Conservation (phyloP, 2,329 filamentous ascomycete genomes). For the Alternaria tenuissima region DNA sequence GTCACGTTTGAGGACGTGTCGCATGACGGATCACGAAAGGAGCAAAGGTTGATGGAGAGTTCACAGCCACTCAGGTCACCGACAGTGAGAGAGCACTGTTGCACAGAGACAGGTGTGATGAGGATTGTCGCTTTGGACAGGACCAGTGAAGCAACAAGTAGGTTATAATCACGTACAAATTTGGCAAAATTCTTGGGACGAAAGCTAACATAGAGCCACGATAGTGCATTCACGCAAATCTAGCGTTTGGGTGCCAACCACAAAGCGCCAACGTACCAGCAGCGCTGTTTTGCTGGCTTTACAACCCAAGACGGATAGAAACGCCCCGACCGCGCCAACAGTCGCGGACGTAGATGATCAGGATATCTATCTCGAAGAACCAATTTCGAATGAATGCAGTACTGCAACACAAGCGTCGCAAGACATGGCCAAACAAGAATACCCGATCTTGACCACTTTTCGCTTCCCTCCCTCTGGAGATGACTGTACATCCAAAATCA, state of each 20-base stretch:
- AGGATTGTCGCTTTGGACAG: background rate
- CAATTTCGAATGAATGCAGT: background rate
- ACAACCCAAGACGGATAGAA: conserved; percentile 7
- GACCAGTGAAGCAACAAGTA: conserved; percentile 6
- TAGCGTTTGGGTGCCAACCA: conserved; percentile 8
- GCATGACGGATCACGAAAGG: background rate
- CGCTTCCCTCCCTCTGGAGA: conserved; percentile 4
- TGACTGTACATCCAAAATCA: background rate
- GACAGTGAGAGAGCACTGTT: background rate
- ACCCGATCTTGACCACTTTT: background rate
- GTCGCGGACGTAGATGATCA: background rate
- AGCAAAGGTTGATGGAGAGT: background rate
- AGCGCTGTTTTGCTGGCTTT: conserved; percentile 14
- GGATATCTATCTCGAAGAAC: background rate
- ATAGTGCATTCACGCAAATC: conserved; percentile 7
- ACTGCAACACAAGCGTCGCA: background rate
- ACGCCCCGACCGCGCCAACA: background rate
- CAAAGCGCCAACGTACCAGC: background rate
- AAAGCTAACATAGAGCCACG: conserved; percentile 2
- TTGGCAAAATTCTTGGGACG: background rate
- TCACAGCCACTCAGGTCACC: background rate
- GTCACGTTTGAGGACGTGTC: background rate
- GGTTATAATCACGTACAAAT: background rate
- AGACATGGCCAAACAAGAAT: background rate
- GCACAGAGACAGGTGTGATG: background rate